Percentiles rank a stretch among this genome's conserved stretches.
Evolutionary conservation across 106 monocot genomes (phyloP).

Genomic region (Dioscorea zingiberensis): DNA sequence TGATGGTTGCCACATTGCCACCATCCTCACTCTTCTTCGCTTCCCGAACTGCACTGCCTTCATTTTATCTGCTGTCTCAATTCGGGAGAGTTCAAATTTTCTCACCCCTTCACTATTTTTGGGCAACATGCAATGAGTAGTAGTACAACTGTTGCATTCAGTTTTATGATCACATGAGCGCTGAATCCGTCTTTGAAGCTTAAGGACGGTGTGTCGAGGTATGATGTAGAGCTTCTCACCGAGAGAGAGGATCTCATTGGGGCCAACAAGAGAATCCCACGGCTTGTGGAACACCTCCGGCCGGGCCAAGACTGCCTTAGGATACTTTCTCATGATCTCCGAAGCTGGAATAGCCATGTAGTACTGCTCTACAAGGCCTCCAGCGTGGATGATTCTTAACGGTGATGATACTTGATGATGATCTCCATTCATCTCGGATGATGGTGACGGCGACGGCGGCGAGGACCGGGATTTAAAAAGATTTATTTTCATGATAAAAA

Average conservation of each 20-base stretch:
- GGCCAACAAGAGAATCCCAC: conserved; percentile 17
- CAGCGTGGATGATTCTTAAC: conserved; percentile 11
- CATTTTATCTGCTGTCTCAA: too few species aligned
- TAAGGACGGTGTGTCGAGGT: conserved; percentile 2
- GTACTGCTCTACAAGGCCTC: conserved; percentile 14
- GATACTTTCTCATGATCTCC: conserved; percentile 4
- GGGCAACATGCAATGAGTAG: too few species aligned
- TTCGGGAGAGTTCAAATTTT: too few species aligned
- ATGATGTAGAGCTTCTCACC: conserved; percentile 17
- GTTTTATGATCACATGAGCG: too few species aligned
- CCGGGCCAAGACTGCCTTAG: neutral
- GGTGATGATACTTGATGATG: neutral
- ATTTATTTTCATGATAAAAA: too few species aligned
- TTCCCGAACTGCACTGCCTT: too few species aligned
- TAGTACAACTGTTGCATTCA: too few species aligned
- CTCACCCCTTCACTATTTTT: too few species aligned
- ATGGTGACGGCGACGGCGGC: too few species aligned
- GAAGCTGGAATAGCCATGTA: conserved; percentile 20
- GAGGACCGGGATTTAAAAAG: too few species aligned
- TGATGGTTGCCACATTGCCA: neutral
- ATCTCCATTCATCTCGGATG: too few species aligned
- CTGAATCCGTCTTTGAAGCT: conserved; percentile 2
- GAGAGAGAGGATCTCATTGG: conserved; percentile 12
- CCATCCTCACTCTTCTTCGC: neutral
- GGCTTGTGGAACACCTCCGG: conserved; percentile 14